Percentiles rank a stretch among this genome's conserved stretches.
Conservation (phyloP, 805 yeast species). For the Nakazawaea peltata region DNA sequence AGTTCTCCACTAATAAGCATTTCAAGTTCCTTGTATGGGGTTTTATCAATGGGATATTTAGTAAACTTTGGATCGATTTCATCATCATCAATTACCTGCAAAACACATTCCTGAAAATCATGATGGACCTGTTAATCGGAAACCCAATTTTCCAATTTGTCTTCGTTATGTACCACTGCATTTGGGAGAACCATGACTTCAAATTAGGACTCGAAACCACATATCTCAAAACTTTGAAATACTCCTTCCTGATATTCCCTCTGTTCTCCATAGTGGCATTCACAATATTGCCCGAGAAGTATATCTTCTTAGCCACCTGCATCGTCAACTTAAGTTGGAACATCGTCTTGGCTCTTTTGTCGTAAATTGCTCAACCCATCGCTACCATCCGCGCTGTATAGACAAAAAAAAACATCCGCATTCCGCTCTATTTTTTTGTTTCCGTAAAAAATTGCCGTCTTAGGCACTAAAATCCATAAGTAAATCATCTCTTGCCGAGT, state of each 20-base stretch:
- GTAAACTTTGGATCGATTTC: constrained; percentile 42
- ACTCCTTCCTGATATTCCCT: constrained; percentile 55
- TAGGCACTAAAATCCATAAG: too few species aligned
- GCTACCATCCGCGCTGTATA: too few species aligned
- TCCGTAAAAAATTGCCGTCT: too few species aligned
- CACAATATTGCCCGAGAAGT: constrained; percentile 35
- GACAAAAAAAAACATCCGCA: too few species aligned
- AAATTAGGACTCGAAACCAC: constrained; percentile 24
- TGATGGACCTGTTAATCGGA: constrained; percentile 48
- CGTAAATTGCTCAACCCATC: constrained; percentile 11
- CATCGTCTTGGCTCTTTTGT: constrained; percentile 33
- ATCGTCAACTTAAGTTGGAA: constrained; percentile 51
- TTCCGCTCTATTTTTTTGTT: not conserved
- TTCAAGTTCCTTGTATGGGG: constrained; percentile 56
- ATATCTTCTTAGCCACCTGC: constrained; percentile 53
- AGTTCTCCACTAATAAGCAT: constrained; percentile 18
- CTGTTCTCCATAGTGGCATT: constrained; percentile 44
- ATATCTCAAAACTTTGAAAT: constrained; percentile 39
- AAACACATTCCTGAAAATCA: constrained; percentile 28
- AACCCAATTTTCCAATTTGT: constrained; percentile 45
- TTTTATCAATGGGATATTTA: constrained; percentile 42
- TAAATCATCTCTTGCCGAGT: too few species aligned
- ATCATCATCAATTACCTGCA: constrained; percentile 28
- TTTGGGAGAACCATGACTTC: constrained; percentile 46
- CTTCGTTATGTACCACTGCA: constrained; percentile 37